These are phyloP conservation scores for Botrytis cinerea DNA, from an alignment of 2,329 filamentous ascomycete genomes.

Conservation along the genomic window DNA sequence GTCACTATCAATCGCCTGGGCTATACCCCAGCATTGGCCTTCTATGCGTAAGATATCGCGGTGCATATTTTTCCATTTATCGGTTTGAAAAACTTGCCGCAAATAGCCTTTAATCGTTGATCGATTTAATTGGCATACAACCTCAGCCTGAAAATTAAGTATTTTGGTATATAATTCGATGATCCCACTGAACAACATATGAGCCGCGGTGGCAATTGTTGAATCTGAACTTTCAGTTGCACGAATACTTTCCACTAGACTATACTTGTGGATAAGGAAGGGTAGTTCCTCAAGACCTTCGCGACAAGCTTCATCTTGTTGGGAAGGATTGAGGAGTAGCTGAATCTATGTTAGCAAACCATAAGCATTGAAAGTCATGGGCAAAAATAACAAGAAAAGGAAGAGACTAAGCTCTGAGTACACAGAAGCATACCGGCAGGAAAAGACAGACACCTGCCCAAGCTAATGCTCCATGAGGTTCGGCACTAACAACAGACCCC, in stretches of 20 bases:
- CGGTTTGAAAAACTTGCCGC: not conserved
- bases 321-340: conserved; percentile 4
- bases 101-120: not conserved
- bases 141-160: conserved; percentile 1
- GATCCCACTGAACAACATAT: not conserved
- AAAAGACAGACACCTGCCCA: conserved; percentile 18
- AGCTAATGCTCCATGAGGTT: conserved; percentile 11
- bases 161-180: conserved; percentile 12
- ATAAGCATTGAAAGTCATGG: not conserved
- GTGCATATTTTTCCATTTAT: not conserved
- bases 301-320: conserved; percentile 4
- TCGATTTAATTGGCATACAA: not conserved
- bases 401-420: not conserved
- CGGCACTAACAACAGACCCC: not conserved
- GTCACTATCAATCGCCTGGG: not conserved
- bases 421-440: not conserved
- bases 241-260: not conserved
- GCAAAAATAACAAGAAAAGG: not conserved
- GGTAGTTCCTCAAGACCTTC: not conserved
- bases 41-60: not conserved
- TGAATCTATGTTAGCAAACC: not conserved
- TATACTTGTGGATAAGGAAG: conserved; percentile 1
- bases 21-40: not conserved
- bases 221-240: not conserved
- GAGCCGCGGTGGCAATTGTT: too few relatives aligned